These are phyloP conservation scores for Fonsecaea pedrosoi DNA, from an alignment of 2,329 filamentous ascomycete genomes.

Conservation along the genomic window DNA sequence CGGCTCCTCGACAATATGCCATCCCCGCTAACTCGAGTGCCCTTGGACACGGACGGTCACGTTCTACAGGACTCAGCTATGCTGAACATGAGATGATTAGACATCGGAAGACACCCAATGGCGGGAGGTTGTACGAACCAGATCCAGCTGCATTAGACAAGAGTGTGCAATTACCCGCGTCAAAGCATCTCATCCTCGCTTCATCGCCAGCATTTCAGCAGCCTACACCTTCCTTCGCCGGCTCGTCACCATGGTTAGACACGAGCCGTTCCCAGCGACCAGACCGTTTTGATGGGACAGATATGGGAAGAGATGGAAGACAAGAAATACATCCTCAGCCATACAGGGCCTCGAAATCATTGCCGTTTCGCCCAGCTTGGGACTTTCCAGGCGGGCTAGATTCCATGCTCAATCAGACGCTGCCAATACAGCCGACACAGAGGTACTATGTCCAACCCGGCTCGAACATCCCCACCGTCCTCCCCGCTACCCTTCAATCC, in stretches of 20 bases:
- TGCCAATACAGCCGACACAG: constrained; percentile 50
- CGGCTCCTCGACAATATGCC: constrained; percentile 37
- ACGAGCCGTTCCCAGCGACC: constrained; percentile 25
- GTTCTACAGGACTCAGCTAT: constrained; percentile 35
- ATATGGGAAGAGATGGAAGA: constrained; percentile 27
- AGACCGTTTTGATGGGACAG: constrained; percentile 3
- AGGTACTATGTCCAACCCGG: constrained; percentile 53
- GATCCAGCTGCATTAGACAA: constrained; percentile 81
- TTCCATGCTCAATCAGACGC: constrained; percentile 66
- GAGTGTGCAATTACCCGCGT: constrained; percentile 73
- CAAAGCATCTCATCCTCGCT: constrained; percentile 83
- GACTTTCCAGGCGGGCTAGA: constrained; percentile 57
- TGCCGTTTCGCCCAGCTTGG: constrained; percentile 37
- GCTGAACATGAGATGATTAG: constrained; percentile 70
- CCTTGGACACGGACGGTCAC: constrained; percentile 25
- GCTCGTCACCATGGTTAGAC: constrained; percentile 46
- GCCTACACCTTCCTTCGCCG: constrained; percentile 14
- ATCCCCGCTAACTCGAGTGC: constrained; percentile 26
- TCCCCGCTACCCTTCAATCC: constrained; percentile 65
- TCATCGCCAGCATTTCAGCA: constrained; percentile 50
- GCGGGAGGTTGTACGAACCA: constrained; percentile 84
- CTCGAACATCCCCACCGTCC: constrained; percentile 63
- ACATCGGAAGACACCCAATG: constrained; percentile 85
- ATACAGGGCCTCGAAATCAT: constrained; percentile 23
- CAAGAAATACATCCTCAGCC: constrained; percentile 22